These are phyloP conservation scores for Cystoisospora suis DNA, from an alignment of 169 alveolate species.

Conservation along the genomic window DNA sequence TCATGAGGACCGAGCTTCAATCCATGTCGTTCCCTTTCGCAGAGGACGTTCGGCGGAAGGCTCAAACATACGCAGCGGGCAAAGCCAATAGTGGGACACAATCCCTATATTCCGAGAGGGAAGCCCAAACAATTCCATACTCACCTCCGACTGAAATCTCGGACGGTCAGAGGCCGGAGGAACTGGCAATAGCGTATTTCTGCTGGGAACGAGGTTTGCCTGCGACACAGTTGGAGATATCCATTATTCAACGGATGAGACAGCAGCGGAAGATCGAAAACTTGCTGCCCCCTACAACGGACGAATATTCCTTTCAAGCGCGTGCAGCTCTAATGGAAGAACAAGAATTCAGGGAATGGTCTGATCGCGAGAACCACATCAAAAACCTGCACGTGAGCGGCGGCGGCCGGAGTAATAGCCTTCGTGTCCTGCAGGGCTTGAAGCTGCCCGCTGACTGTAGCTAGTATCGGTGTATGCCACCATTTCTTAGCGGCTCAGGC, in stretches of 20 bases:
- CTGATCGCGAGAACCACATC: conserved; percentile 83
- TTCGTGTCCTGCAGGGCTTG: background rate
- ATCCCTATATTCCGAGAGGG: conserved; percentile 87
- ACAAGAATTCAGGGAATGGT: conserved; percentile 91
- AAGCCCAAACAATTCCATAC: conserved; percentile 90
- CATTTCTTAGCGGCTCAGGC: too few relatives aligned
- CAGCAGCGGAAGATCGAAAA: conserved; percentile 87
- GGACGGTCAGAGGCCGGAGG: conserved; percentile 85
- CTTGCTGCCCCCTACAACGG: conserved; percentile 90
- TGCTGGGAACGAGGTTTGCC: conserved; percentile 90
- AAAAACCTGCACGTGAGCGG: conserved; percentile 77
- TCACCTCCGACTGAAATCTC: conserved; percentile 80
- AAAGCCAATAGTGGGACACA: conserved; percentile 44
- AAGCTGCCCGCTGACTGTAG: too few relatives aligned
- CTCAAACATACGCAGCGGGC: too few relatives aligned
- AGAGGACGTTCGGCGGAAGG: too few relatives aligned
- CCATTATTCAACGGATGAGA: conserved; percentile 85
- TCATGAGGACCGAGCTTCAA: too few relatives aligned
- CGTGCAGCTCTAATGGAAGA: conserved; percentile 86
- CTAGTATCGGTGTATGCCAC: too few relatives aligned
- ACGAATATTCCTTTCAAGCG: conserved; percentile 86
- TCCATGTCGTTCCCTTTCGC: too few relatives aligned
- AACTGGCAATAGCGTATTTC: conserved; percentile 81
- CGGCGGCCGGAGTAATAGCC: background rate
- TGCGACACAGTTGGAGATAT: conserved; percentile 87